Percentiles rank a stretch among this genome's conserved stretches.
phyloP scores from a whole-genome alignment of 805 yeast species.

The Ogataea ramenticola region DNA sequence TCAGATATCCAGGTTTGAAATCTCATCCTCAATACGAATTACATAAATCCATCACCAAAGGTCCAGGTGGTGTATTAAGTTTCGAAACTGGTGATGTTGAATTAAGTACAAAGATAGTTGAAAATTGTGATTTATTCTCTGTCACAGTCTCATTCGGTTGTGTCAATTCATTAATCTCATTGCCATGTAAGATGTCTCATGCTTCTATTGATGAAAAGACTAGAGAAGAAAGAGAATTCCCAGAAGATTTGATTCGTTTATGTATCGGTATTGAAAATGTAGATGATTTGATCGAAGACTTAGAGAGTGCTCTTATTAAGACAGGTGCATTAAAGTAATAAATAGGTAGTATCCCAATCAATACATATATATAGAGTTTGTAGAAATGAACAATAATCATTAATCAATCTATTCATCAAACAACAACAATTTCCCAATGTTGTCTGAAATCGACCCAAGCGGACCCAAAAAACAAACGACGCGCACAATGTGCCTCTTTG shows the following conservation, averaged over 20 bases:
- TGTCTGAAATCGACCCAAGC: too few relatives aligned
- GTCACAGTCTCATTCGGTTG: conserved; percentile 93
- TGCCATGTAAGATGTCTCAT: conserved; percentile 95
- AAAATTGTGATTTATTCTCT: conserved; percentile 68
- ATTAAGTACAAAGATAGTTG: conserved; percentile 65
- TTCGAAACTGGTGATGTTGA: conserved; percentile 78
- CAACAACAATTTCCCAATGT: too few relatives aligned
- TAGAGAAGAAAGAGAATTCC: conserved; percentile 81
- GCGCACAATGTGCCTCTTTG: too few relatives aligned
- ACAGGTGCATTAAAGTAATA: conserved; percentile 41
- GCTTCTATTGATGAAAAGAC: conserved; percentile 90
- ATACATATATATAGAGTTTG: too few relatives aligned
- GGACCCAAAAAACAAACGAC: too few relatives aligned
- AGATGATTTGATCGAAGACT: conserved; percentile 76
- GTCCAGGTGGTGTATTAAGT: conserved; percentile 84
- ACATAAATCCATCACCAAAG: conserved; percentile 70
- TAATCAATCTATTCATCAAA: too few relatives aligned
- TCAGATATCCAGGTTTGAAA: conserved; percentile 79
- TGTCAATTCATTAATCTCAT: conserved; percentile 83
- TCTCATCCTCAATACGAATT: conserved; percentile 76
- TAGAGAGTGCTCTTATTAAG: conserved; percentile 58
- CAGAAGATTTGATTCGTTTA: conserved; percentile 84
- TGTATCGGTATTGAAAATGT: conserved; percentile 88
- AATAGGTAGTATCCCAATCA: background rate
- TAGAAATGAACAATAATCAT: too few relatives aligned